Percentiles rank a stretch among this genome's conserved stretches.
Evolutionary conservation across 2,329 filamentous ascomycete genomes (phyloP).

Genomic region (Botrytis tulipae): DNA sequence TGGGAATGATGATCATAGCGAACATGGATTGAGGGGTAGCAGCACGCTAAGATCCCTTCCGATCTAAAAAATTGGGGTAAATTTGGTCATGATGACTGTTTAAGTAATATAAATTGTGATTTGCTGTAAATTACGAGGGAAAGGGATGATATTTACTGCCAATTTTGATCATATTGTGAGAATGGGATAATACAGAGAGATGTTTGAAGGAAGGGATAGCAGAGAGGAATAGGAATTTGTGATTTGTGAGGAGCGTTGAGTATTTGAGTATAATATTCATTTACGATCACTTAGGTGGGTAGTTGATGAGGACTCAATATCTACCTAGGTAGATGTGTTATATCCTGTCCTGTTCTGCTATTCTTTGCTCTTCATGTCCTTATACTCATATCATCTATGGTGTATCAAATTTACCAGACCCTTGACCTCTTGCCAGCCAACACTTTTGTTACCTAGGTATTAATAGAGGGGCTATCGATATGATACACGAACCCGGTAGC

Average conservation of each 20-base stretch:
- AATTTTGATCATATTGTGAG: neutral
- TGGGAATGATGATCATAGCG: neutral
- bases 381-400: neutral
- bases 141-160: neutral
- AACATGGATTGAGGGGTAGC: conserved; percentile 14
- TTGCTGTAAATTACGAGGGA: neutral
- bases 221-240: neutral
- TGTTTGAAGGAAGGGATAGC: neutral
- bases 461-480: neutral
- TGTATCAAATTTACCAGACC: neutral
- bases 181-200: neutral
- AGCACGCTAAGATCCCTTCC: neutral
- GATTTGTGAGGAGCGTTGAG: neutral
- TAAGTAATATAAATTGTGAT: neutral
- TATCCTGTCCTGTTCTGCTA: neutral
- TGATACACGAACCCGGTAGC: neutral
- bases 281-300: neutral
- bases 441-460: no score
- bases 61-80: neutral
- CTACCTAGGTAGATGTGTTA: no score
- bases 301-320: no score
- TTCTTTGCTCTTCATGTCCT: neutral
- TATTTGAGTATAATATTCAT: neutral
- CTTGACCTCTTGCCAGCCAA: neutral
- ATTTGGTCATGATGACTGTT: neutral